Evolutionary conservation across 495 filamentous ascomycete genomes (phyloP), one percentile per base, ranked within the genome.

Genomic region (Beverwykella pulmonaria): DNA sequence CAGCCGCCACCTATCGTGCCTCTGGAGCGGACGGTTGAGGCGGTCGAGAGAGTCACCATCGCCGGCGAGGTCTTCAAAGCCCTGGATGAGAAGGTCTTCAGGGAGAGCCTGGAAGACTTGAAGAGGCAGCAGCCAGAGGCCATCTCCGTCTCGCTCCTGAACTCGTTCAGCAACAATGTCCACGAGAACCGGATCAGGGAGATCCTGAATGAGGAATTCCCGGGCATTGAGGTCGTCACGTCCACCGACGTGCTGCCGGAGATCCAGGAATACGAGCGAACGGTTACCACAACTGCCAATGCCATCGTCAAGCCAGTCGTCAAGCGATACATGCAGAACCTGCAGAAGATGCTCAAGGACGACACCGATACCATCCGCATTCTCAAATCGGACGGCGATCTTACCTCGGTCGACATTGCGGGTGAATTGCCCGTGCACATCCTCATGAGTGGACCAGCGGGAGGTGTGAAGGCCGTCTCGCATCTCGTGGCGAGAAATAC

Each of bases 201-300:
- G 1, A 53, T 80, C 1, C 71, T 82, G 0, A 71, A 78, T 20
- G 79, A 79, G 47, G 72, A 81, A 1, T 77, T 81, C 0, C 48
- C 73, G 1, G 70, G 76, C 39, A 67, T 79, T 12, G 71, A 78
- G 0, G 56, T 83, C 1, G 80, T 79, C 10, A 73, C 79, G 36
- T 83, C 80, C 0, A 77, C 75, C 2, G 80, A 82, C 58, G 80
- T 83, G 0, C 65, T 83, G 20, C 75, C 77, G 0, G 82, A 83
- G 69, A 76, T 82, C 0, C 80, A 81, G 9, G 82, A 83, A 65
- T 83, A 83, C 52, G 81, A 83, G 69, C 75, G 81, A 1, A 83
- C 82, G 1, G 79, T 83, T 3, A 83, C 81, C 0, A 80, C 81
- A 0, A 80, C 81, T 17, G 81, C 80, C 0, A 83, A 83, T 59